Conservation (phyloP, 106 monocot species). For the Dendrobium nobile region DNA sequence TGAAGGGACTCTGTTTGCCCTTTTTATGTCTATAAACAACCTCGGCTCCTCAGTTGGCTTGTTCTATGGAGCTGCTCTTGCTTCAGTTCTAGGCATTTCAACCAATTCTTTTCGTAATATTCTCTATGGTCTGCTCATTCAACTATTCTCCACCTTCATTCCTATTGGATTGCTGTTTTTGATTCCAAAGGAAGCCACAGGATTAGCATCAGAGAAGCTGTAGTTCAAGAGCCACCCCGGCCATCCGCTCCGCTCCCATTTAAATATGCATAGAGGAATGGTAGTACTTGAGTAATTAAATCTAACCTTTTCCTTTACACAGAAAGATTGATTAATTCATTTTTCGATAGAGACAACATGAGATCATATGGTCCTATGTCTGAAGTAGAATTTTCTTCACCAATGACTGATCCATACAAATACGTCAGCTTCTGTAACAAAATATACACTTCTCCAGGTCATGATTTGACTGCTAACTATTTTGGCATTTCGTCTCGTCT, state of each 20-base stretch:
- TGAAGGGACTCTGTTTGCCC: constrained; percentile 83
- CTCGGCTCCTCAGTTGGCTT: constrained; percentile 59
- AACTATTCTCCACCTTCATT: constrained; percentile 40
- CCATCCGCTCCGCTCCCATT: background rate
- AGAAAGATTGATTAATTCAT: background rate
- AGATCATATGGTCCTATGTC: background rate
- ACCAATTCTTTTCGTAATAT: constrained; percentile 55
- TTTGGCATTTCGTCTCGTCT: too few relatives aligned
- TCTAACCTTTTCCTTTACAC: background rate
- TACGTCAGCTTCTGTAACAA: too few relatives aligned
- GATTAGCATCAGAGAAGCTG: constrained; percentile 9
- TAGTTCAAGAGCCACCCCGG: background rate
- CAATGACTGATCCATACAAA: too few relatives aligned
- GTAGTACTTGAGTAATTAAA: too few relatives aligned
- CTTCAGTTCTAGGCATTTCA: constrained; percentile 53
- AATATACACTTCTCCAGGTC: too few relatives aligned
- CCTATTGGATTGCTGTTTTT: constrained; percentile 60
- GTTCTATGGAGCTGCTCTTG: constrained; percentile 62
- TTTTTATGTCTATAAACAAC: constrained; percentile 87
- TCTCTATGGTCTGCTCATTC: constrained; percentile 33
- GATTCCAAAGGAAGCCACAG: constrained; percentile 68
- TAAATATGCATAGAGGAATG: too few relatives aligned
- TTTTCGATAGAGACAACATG: background rate
- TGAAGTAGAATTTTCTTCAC: background rate
- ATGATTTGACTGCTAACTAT: too few relatives aligned